Evolutionary conservation across 768 basidiomycete species (phyloP), one percentile per base, ranked within the genome.

Genomic region (Leccinum uliginosum): DNA sequence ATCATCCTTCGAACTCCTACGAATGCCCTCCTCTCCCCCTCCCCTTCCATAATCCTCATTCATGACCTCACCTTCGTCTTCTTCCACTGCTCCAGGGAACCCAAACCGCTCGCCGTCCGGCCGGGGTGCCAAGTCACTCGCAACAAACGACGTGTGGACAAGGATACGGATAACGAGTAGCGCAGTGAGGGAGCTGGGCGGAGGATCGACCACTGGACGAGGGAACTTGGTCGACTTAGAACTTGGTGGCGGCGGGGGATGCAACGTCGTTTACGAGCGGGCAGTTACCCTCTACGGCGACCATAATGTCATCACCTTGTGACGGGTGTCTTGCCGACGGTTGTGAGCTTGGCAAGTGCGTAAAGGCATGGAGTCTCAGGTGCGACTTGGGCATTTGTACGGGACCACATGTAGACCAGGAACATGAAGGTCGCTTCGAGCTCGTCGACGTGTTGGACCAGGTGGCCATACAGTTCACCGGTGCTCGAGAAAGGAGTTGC

Each of bases 41-140:
- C 89, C 52, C 74, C 58, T 86, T 11, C 61, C 61, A 47, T 71
- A 71, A 43, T 67, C 62, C 29, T 71, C 69, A 11, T 44, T 54
- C 19, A 68, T 57, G 17, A 83, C 82, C 54, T 80, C 78, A n/a
- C 87, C 89, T 17, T 84, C 87, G 17, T 81, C 79, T 21, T 89
- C 89, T 59, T 91, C 88, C 35, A 91, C 75, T 19, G 91, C 53
- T 1, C 88, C 92, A 6, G 93, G 93, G 70, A 96, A 91, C 0
- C 93, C 93, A 70, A 94, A 96, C 60, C 91, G 89, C 56, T 95
- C 91, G 19, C 82, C 87, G 66, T 91, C 87, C 3, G 79, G 84
- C 26, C 89, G 80, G 29, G 89, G 89, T 6, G 80, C 80, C 2
- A 75, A 69, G 60, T 90, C 89, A 14, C 58, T 54, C 6, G 87